Percentiles rank a stretch among this genome's conserved stretches.
Conservation (phyloP, 441 rosid genomes). For the Raphanus hybrid region DNA sequence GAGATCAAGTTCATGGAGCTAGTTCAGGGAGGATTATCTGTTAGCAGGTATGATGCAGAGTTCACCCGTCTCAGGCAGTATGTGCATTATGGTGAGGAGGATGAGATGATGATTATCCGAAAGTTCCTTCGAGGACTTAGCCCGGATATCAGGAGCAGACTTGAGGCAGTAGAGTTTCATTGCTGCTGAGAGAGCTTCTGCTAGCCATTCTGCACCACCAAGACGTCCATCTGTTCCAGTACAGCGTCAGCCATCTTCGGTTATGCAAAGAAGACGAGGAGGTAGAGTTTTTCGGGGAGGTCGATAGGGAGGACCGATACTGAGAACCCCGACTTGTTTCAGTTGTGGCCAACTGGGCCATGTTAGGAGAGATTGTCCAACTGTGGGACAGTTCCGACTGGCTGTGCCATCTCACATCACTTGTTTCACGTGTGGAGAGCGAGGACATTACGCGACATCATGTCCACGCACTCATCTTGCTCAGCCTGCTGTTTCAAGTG, state of each 20-base stretch:
- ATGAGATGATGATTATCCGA: neutral
- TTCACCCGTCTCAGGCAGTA: neutral
- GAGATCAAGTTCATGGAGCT: neutral
- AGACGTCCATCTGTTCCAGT: neutral
- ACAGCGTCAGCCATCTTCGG: neutral
- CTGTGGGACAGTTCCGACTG: neutral
- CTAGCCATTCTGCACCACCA: neutral
- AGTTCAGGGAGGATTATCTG: neutral
- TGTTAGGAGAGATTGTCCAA: neutral
- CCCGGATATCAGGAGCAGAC: neutral
- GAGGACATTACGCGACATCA: neutral
- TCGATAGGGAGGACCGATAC: neutral
- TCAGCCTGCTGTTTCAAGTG: neutral
- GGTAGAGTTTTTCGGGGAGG: neutral
- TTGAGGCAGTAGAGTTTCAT: neutral
- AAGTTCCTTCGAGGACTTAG: neutral
- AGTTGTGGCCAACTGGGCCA: neutral
- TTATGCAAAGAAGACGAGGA: neutral
- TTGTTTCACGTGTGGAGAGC: neutral
- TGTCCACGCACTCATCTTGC: neutral
- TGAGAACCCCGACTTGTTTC: neutral
- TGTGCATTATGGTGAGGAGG: neutral
- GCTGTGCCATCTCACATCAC: neutral
- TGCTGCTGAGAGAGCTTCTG: neutral
- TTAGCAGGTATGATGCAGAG: neutral